These are phyloP conservation scores for Malus fusca DNA, from an alignment of 306 rosid species.

Conservation along the genomic window DNA sequence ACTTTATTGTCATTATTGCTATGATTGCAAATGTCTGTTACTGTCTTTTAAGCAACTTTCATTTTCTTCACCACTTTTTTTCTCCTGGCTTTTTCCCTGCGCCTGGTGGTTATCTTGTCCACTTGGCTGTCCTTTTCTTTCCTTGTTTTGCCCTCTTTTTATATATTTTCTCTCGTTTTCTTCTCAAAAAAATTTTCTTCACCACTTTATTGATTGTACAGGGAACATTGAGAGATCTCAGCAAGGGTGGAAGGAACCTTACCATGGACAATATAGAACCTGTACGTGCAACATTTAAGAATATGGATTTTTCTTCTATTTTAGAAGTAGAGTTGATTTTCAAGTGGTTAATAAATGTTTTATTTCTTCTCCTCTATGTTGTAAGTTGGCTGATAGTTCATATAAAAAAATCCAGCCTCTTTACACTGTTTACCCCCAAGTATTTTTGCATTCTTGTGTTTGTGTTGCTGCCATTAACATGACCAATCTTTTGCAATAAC, in stretches of 20 bases:
- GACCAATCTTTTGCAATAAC: slow-evolving; percentile 3
- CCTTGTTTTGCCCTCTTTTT: no score
- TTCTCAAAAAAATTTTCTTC: neutral
- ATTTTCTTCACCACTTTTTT: slow-evolving; percentile 10
- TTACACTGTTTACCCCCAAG: neutral
- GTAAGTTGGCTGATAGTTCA: neutral
- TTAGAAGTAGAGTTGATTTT: neutral
- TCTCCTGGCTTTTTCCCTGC: no score
- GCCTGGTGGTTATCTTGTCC: no score
- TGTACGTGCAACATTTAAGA: slow-evolving; percentile 39
- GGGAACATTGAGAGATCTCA: slow-evolving; percentile 97
- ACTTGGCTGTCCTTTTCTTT: no score
- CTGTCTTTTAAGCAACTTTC: slow-evolving; percentile 1
- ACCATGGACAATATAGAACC: slow-evolving; percentile 54
- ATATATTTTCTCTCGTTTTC: no score
- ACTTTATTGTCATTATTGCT: neutral
- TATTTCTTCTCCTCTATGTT: neutral
- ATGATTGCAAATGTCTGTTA: neutral
- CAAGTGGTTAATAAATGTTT: neutral
- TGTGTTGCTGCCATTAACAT: neutral
- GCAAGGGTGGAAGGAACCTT: slow-evolving; percentile 73
- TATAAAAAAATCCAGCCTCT: neutral
- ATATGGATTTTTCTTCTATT: neutral
- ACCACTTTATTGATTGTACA: slow-evolving; percentile 40
- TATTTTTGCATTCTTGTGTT: neutral